Conservation (phyloP, 139 green algal genomes). For the Tetratostichococcus sp. region DNA sequence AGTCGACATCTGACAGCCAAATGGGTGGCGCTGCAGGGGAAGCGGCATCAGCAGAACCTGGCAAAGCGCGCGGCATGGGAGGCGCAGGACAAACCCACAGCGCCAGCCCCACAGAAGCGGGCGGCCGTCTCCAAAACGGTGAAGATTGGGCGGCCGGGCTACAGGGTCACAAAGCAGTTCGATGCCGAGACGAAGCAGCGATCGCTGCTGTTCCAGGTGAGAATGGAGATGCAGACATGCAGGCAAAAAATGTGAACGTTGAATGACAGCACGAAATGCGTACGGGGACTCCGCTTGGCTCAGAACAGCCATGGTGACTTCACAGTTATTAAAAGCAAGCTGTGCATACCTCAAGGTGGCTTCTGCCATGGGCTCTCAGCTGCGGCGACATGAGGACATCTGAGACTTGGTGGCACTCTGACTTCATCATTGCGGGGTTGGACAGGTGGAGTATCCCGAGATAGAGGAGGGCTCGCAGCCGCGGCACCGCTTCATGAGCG, state of each 20-base stretch:
- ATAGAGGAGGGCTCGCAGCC: constrained; percentile 87
- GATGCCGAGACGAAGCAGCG: constrained; percentile 69
- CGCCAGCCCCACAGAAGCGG: constrained; percentile 60
- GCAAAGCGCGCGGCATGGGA: constrained; percentile 95
- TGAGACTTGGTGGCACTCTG: too few relatives aligned
- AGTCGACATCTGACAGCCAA: too few relatives aligned
- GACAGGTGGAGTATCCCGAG: constrained; percentile 95
- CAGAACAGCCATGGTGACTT: too few relatives aligned
- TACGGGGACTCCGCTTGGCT: too few relatives aligned
- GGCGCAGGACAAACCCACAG: constrained; percentile 75
- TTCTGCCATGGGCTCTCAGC: too few relatives aligned
- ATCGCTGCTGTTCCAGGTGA: constrained; percentile 94
- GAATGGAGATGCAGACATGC: too few relatives aligned
- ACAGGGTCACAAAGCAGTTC: constrained; percentile 98
- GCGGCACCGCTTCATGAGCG: constrained; percentile 95
- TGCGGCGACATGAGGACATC: too few relatives aligned
- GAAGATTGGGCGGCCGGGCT: constrained; percentile 96
- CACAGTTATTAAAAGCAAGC: too few relatives aligned
- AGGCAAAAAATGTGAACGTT: too few relatives aligned
- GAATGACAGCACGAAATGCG: too few relatives aligned
- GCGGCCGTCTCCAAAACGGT: constrained; percentile 74
- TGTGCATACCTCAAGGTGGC: too few relatives aligned
- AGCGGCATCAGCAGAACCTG: constrained; percentile 97
- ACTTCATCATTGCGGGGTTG: too few relatives aligned
- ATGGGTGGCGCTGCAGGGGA: constrained; percentile 56